Evolutionary conservation across 75 land plant species (phyloP).

Genomic region (Picea glauca): DNA sequence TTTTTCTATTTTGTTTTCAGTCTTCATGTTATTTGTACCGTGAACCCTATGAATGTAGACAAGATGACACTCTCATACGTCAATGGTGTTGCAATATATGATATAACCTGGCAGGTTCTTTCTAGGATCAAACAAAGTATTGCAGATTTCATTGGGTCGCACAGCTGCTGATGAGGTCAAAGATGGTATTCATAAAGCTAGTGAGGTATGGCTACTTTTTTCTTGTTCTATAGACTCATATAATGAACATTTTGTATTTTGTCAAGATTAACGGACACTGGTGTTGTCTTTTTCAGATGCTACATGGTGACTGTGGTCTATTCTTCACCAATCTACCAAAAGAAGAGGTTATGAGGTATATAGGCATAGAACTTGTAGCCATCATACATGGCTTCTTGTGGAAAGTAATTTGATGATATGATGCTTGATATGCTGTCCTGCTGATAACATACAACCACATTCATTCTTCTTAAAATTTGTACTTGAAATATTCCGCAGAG

Average conservation of each 20-base stretch:
- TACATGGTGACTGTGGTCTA: slow-evolving; percentile 78
- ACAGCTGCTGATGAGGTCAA: slow-evolving; percentile 70
- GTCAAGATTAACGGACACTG: background rate
- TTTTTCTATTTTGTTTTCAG: background rate
- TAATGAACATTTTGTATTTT: background rate
- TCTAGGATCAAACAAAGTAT: slow-evolving; percentile 94
- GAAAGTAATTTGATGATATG: no score
- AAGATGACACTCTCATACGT: background rate
- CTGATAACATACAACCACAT: background rate
- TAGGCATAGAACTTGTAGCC: background rate
- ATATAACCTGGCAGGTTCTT: slow-evolving; percentile 60
- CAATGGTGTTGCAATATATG: background rate
- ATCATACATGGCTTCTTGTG: background rate
- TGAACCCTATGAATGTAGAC: background rate
- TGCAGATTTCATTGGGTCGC: slow-evolving; percentile 85
- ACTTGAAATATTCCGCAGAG: slow-evolving; percentile 34
- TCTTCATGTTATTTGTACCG: background rate
- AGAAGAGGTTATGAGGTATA: slow-evolving; percentile 66
- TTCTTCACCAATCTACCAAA: slow-evolving; percentile 73
- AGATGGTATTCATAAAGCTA: slow-evolving; percentile 72
- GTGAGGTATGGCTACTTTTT: slow-evolving; percentile 46
- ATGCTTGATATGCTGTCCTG: slow-evolving; percentile 4
- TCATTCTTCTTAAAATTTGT: background rate
- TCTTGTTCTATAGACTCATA: background rate
- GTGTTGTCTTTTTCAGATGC: slow-evolving; percentile 37